Conservation (phyloP, 2,329 filamentous ascomycete species). For the Stachybotrys elegans region DNA sequence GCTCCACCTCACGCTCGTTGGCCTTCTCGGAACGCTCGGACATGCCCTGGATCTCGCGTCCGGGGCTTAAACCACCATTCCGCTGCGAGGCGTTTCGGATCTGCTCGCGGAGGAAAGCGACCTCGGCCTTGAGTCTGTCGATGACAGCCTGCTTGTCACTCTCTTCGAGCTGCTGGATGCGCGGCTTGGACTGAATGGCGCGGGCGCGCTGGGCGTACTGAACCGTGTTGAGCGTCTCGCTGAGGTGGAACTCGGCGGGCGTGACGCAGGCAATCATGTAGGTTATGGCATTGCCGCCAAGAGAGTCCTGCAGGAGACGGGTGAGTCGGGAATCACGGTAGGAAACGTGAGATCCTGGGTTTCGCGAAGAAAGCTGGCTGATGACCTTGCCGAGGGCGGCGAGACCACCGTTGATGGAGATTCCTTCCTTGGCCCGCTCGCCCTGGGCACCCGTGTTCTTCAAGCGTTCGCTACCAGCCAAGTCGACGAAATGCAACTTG, state of each 20-base stretch:
- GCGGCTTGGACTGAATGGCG: conserved; percentile 94
- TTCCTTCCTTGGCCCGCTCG: conserved; percentile 90
- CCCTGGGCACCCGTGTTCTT: conserved; percentile 97
- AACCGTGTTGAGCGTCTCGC: conserved; percentile 95
- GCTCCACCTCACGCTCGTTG: conserved; percentile 78
- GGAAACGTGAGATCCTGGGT: conserved; percentile 84
- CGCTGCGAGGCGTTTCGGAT: conserved; percentile 73
- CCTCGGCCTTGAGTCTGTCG: conserved; percentile 87
- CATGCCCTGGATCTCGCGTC: conserved; percentile 47
- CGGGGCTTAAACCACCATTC: conserved; percentile 45
- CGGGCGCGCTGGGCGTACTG: conserved; percentile 95
- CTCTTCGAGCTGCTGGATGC: conserved; percentile 91
- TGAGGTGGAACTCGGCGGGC: conserved; percentile 92
- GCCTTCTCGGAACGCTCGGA: conserved; percentile 72
- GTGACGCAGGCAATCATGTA: conserved; percentile 99
- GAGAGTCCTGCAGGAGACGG: conserved; percentile 87
- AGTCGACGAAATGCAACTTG: conserved; percentile 97
- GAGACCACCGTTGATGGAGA: conserved; percentile 95
- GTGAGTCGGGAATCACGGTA: conserved; percentile 98
- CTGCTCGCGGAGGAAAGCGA: conserved; percentile 89
- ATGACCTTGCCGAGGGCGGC: conserved; percentile 97
- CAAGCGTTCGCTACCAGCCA: conserved; percentile 91
- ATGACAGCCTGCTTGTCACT: conserved; percentile 92
- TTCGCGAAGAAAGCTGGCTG: conserved; percentile 88
- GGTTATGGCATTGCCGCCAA: conserved; percentile 94